phyloP scores from a whole-genome alignment of 352 stramenopile genomes.

The Phytophthora melonis region DNA sequence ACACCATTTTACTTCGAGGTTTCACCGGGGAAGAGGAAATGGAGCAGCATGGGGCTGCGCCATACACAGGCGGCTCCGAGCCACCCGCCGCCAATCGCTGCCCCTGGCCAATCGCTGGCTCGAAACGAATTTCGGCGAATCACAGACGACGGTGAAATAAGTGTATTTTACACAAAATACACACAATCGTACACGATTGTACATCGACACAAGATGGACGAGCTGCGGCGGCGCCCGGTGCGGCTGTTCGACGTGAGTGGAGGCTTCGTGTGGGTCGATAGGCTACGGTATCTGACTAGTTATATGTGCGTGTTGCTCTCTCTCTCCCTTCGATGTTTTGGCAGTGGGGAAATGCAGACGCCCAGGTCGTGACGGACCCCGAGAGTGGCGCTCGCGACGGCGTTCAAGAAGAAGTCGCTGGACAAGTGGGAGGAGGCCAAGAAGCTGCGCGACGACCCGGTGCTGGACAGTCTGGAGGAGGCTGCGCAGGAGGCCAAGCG shows the following conservation, averaged over 20 bases:
- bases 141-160: neutral
- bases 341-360: conserved; percentile 27
- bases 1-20: conserved; percentile 81
- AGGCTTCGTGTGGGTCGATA: neutral
- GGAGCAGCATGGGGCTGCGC: conserved; percentile 1
- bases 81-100: conserved; percentile 24
- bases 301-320: conserved; percentile 7
- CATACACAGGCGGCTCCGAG: conserved; percentile 3
- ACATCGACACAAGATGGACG: conserved; percentile 2
- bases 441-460: conserved; percentile 54
- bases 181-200: conserved; percentile 3
- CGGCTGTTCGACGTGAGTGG: conserved; percentile 39
- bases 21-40: conserved; percentile 80
- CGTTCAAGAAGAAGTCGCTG: conserved; percentile 59
- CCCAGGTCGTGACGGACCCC: conserved; percentile 26
- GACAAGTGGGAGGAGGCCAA: conserved; percentile 57
- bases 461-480: conserved; percentile 50
- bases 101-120: conserved; percentile 29
- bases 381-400: conserved; percentile 53
- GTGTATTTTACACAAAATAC: neutral
- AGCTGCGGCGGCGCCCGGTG: conserved; percentile 31
- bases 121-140: conserved; percentile 30
- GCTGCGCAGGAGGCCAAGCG: conserved; percentile 21
- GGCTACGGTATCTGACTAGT: neutral
- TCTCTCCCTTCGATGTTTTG: neutral